Evolutionary conservation across 2,329 filamentous ascomycete genomes (phyloP).

Genomic region (Byssochlamys sp.): DNA sequence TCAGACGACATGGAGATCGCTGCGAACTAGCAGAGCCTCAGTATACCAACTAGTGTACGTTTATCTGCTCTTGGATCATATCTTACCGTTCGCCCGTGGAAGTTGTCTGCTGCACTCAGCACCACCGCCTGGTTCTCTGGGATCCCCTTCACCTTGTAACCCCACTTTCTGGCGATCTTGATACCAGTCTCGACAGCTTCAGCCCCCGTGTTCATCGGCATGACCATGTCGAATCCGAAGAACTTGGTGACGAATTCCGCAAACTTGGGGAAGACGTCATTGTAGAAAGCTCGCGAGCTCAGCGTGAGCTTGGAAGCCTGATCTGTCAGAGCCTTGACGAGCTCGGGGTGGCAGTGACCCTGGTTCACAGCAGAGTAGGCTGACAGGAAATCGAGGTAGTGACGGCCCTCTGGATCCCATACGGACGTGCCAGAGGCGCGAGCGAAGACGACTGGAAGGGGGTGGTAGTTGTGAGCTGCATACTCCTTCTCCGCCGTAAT

Average conservation of each 20-base stretch:
- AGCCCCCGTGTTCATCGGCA: constrained; percentile 96
- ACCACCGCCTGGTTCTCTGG: constrained; percentile 73
- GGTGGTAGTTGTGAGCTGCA: constrained; percentile 98
- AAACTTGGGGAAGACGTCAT: constrained; percentile 94
- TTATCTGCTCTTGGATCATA: background rate
- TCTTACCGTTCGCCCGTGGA: constrained; percentile 85
- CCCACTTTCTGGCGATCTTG: constrained; percentile 96
- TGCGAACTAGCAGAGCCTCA: constrained; percentile 58
- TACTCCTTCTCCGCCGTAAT: constrained; percentile 72
- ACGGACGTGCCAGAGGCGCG: constrained; percentile 75
- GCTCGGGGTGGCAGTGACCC: constrained; percentile 92
- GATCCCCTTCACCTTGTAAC: constrained; percentile 90
- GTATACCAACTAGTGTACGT: background rate
- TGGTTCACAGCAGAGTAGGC: constrained; percentile 98
- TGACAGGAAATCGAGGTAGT: constrained; percentile 96
- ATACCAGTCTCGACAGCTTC: constrained; percentile 93
- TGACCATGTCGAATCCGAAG: constrained; percentile 94
- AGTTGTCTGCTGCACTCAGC: constrained; percentile 81
- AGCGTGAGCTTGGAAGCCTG: constrained; percentile 84
- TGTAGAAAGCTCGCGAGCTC: constrained; percentile 92
- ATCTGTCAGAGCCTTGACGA: constrained; percentile 79
- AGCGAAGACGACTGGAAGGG: constrained; percentile 85
- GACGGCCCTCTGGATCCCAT: constrained; percentile 91
- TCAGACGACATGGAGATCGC: constrained; percentile 93
- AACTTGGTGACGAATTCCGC: constrained; percentile 80